These are phyloP conservation scores for Scedosporium dehoogii DNA, from an alignment of 2,329 filamentous ascomycete species.

Conservation along the genomic window DNA sequence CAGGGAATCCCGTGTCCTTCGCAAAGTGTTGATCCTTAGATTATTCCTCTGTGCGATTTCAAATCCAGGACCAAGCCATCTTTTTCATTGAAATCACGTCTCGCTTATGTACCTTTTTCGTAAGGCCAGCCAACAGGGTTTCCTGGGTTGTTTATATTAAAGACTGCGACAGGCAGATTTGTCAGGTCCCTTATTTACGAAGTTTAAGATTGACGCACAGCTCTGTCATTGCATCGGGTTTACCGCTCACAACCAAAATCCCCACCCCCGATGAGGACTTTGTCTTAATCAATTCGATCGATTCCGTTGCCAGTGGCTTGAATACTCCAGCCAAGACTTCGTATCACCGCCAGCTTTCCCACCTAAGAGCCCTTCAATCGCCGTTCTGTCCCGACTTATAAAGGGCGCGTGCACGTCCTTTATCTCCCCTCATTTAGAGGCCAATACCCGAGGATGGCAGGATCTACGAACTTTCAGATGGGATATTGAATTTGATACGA, in stretches of 20 bases:
- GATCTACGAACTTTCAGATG: no score
- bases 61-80: not conserved
- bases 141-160: not conserved
- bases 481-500: no score
- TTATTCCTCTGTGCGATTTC: not conserved
- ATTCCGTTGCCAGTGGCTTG: not conserved
- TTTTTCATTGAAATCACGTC: no score
- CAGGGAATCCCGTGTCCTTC: not conserved
- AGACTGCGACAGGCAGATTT: not conserved
- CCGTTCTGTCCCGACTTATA: not conserved
- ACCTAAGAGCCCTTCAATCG: not conserved
- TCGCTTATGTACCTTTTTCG: not conserved
- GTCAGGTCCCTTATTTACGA: not conserved
- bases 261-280: not conserved
- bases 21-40: not conserved
- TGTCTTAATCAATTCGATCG: not conserved
- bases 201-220: not conserved
- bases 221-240: not conserved
- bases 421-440: not conserved
- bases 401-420: not conserved
- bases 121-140: not conserved
- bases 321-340: no score
- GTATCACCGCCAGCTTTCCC: no score
- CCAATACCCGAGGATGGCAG: not conserved
- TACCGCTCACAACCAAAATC: not conserved